phyloP scores from a whole-genome alignment of 805 yeast species.

The Kockiozyma suomiensis region DNA sequence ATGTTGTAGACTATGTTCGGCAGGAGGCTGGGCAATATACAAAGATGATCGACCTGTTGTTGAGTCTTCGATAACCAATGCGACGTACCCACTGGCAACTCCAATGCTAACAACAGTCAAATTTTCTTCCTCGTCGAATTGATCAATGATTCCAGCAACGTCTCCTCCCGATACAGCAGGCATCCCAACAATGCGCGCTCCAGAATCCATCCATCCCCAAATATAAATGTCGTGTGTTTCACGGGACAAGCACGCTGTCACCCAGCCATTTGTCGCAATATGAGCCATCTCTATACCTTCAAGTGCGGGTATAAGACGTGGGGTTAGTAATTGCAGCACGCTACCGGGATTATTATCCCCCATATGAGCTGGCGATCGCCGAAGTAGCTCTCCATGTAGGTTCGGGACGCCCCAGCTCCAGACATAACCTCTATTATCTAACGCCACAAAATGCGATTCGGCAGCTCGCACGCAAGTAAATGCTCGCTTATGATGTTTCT shows the following conservation, averaged over 20 bases:
- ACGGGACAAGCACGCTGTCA: constrained; percentile 22
- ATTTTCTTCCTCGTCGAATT: constrained; percentile 21
- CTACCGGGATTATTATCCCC: background rate
- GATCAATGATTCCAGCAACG: constrained; percentile 19
- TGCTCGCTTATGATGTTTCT: constrained; percentile 5
- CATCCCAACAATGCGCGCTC: constrained; percentile 7
- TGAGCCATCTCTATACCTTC: constrained; percentile 19
- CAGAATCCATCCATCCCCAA: constrained; percentile 21
- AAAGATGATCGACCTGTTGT: background rate
- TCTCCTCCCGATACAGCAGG: background rate
- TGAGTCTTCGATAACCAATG: constrained; percentile 2
- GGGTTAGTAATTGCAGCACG: background rate
- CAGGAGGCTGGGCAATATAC: constrained; percentile 1
- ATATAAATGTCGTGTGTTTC: constrained; percentile 21
- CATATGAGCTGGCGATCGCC: background rate
- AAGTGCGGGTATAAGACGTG: constrained; percentile 14
- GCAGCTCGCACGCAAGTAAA: constrained; percentile 8
- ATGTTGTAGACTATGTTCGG: background rate
- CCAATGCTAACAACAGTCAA: constrained; percentile 1
- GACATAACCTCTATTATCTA: constrained; percentile 20
- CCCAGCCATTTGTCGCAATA: constrained; percentile 17
- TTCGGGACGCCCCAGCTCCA: constrained; percentile 24
- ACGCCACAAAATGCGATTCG: constrained; percentile 22
- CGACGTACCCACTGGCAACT: constrained; percentile 16
- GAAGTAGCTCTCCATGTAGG: constrained; percentile 21